Percentiles rank a stretch among this genome's conserved stretches.
Conservation (phyloP, 495 filamentous ascomycete genomes). For the Parathielavia appendiculata region DNA sequence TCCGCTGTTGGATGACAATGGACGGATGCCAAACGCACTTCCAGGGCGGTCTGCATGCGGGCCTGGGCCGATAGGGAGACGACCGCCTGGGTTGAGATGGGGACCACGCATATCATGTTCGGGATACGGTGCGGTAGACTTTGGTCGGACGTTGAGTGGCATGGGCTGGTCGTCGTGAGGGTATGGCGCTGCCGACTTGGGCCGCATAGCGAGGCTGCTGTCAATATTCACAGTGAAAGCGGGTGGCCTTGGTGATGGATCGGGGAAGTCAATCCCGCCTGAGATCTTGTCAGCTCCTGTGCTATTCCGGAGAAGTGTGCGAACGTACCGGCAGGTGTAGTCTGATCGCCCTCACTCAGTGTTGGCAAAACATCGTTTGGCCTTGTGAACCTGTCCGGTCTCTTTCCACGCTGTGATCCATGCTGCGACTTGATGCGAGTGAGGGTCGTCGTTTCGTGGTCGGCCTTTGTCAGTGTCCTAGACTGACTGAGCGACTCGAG, state of each 20-base stretch:
- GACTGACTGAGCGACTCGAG: constrained; percentile 82
- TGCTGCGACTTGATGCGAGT: constrained; percentile 87
- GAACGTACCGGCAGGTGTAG: constrained; percentile 16
- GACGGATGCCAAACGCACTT: constrained; percentile 63
- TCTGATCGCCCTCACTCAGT: constrained; percentile 33
- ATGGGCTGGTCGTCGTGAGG: constrained; percentile 34
- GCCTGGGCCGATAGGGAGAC: constrained; percentile 32
- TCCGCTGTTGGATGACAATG: constrained; percentile 29
- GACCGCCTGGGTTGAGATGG: constrained; percentile 35
- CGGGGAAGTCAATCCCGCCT: constrained; percentile 61
- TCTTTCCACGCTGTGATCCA: constrained; percentile 71
- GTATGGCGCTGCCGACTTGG: constrained; percentile 59
- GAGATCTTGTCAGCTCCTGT: constrained; percentile 30
- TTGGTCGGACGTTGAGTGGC: constrained; percentile 33
- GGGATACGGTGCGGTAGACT: constrained; percentile 48
- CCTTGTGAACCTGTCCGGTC: constrained; percentile 58
- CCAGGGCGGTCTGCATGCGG: constrained; percentile 54
- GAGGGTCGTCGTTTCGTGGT: constrained; percentile 89
- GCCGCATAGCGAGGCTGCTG: constrained; percentile 36
- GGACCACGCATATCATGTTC: constrained; percentile 43
- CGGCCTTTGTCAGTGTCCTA: constrained; percentile 79
- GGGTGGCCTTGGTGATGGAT: constrained; percentile 52
- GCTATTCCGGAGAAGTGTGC: not conserved
- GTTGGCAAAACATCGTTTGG: constrained; percentile 47
- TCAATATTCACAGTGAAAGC: constrained; percentile 43